Percentiles rank a stretch among this genome's conserved stretches.
phyloP scores from a whole-genome alignment of 306 rosid genomes.

The Sophora flavescens region DNA sequence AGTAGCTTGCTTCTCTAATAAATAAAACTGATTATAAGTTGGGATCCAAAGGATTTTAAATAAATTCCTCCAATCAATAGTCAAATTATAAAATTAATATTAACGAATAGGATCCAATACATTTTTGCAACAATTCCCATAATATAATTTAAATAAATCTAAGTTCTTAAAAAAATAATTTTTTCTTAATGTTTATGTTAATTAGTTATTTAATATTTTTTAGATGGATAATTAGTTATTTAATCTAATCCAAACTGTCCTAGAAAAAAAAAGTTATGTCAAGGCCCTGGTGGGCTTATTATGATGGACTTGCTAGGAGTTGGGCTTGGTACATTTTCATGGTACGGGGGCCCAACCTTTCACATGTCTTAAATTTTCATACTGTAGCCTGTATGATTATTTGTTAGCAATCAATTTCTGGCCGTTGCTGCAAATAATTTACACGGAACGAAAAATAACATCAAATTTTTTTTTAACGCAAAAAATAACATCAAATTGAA shows the following conservation, averaged over 20 bases:
- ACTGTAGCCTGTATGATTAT: no score
- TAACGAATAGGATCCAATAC: neutral
- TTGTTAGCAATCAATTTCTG: no score
- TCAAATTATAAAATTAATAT: no score
- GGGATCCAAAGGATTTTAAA: neutral
- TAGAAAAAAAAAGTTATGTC: no score
- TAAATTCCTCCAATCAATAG: neutral
- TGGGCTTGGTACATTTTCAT: no score
- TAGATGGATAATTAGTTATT: no score
- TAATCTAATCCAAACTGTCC: no score
- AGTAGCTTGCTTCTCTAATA: no score
- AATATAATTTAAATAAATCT: neutral
- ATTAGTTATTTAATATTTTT: neutral
- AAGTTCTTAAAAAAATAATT: neutral
- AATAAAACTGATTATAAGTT: neutral
- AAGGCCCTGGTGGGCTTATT: no score
- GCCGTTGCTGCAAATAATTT: neutral
- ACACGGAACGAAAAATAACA: neutral
- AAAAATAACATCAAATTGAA: neutral
- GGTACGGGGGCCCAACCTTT: no score
- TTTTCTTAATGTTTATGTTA: neutral
- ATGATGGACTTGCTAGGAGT: no score
- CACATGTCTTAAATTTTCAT: no score
- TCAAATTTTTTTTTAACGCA: neutral
- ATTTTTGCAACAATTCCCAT: neutral